Conservation (phyloP, 2,329 filamentous ascomycete genomes). For the Colletotrichum nymphaeae region DNA sequence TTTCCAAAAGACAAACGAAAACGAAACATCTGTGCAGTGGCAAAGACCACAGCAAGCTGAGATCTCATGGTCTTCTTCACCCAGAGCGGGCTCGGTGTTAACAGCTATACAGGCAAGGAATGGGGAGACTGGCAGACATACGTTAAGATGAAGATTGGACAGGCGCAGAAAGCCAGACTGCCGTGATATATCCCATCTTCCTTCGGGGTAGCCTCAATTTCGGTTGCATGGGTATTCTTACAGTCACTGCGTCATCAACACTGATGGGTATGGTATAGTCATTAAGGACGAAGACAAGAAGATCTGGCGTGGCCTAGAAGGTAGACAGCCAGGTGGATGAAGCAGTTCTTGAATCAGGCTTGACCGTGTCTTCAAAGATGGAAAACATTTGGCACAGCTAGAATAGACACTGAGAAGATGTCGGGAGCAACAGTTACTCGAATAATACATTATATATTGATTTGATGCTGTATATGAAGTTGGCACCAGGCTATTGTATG, state of each 20-base stretch:
- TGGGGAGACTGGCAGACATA: no score
- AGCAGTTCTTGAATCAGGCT: not conserved
- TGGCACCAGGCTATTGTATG: not conserved
- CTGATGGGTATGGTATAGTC: not conserved
- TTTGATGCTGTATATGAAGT: not conserved
- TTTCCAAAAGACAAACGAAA: no score
- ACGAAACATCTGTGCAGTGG: no score
- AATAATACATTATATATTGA: constrained; percentile 30
- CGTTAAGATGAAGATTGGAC: no score
- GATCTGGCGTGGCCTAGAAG: not conserved
- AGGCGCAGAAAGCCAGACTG: not conserved
- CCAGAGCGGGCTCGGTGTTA: no score
- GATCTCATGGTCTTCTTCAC: no score
- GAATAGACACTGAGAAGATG: not conserved
- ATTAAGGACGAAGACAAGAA: not conserved
- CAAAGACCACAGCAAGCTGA: no score
- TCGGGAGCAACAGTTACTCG: not conserved
- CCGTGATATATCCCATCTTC: not conserved
- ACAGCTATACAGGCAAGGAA: no score
- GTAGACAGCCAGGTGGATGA: not conserved
- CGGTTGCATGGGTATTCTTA: not conserved
- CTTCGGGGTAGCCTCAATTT: no score
- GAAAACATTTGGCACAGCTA: not conserved
- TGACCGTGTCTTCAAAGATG: not conserved
- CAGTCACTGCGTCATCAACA: not conserved